A percentile compares a stretch with the other conserved stretches of the same genome.
Conservation (phyloP, 768 basidiomycete species). For the Leucosporidium creatinivorum region DNA sequence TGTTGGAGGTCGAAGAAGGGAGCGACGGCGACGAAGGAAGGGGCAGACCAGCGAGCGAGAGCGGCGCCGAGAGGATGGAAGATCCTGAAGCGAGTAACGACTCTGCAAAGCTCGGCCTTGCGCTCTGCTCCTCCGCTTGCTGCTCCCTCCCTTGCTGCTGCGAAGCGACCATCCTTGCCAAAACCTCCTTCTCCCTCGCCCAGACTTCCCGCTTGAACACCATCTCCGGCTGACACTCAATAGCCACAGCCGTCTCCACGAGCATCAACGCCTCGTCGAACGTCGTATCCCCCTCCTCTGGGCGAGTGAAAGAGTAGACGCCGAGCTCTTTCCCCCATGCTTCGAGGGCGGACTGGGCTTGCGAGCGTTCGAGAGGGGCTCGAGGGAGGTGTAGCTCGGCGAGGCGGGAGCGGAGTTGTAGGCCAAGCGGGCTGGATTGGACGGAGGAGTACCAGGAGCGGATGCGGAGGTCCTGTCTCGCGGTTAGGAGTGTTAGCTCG, state of each 20-base stretch:
- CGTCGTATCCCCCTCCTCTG: neutral
- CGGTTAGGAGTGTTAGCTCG: no score
- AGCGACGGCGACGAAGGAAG: neutral
- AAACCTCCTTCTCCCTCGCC: neutral
- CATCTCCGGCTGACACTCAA: neutral
- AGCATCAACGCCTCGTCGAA: conserved; percentile 3
- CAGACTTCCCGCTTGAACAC: neutral
- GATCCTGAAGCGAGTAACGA: neutral
- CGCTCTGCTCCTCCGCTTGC: neutral
- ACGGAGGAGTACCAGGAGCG: neutral
- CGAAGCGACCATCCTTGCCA: neutral
- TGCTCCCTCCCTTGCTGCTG: neutral
- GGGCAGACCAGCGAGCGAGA: neutral
- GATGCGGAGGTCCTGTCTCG: neutral
- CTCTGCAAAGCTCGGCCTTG: neutral
- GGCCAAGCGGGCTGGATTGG: neutral
- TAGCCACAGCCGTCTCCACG: neutral
- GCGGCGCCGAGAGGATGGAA: neutral
- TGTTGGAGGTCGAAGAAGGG: neutral
- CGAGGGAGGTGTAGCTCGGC: neutral
- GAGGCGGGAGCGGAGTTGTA: neutral
- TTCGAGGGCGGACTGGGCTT: neutral
- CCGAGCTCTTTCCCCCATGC: neutral
- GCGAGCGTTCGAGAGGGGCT: neutral
- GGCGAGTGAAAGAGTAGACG: neutral